These are phyloP conservation scores for Camellia lanceoleosa DNA, from an alignment of 148 eudicot species.

Conservation along the genomic window DNA sequence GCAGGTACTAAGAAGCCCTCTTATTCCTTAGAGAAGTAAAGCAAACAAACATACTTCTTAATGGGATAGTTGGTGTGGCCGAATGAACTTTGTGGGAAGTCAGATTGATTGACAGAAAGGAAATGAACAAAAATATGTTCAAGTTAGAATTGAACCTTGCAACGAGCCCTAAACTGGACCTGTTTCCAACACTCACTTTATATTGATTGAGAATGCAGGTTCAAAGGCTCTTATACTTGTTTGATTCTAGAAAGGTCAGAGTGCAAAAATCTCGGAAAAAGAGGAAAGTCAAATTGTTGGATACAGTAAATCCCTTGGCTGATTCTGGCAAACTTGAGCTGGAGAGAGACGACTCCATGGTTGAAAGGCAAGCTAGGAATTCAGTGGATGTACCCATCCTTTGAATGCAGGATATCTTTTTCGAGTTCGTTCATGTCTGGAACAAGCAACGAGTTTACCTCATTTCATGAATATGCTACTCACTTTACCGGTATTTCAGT, in stretches of 20 bases:
- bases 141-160: too few species aligned
- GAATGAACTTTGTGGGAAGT: too few species aligned
- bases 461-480: not conserved
- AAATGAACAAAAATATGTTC: too few species aligned
- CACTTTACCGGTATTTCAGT: not conserved
- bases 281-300: not conserved
- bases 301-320: not conserved
- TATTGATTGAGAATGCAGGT: slow-evolving; percentile 10
- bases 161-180: too few species aligned
- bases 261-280: slow-evolving; percentile 9
- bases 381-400: not conserved
- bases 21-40: too few species aligned
- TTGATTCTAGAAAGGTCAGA: slow-evolving; percentile 5
- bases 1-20: too few species aligned
- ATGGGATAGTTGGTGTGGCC: too few species aligned
- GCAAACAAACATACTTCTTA: too few species aligned
- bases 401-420: not conserved
- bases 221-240: slow-evolving; percentile 18
- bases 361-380: not conserved
- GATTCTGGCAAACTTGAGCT: not conserved
- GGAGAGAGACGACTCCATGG: not conserved
- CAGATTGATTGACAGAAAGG: too few species aligned
- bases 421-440: not conserved
- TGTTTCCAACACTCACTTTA: too few species aligned
- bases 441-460: not conserved